Percentiles rank a stretch among this genome's conserved stretches.
phyloP scores from a whole-genome alignment of 148 eudicot genomes.

The Camellia lanceoleosa region DNA sequence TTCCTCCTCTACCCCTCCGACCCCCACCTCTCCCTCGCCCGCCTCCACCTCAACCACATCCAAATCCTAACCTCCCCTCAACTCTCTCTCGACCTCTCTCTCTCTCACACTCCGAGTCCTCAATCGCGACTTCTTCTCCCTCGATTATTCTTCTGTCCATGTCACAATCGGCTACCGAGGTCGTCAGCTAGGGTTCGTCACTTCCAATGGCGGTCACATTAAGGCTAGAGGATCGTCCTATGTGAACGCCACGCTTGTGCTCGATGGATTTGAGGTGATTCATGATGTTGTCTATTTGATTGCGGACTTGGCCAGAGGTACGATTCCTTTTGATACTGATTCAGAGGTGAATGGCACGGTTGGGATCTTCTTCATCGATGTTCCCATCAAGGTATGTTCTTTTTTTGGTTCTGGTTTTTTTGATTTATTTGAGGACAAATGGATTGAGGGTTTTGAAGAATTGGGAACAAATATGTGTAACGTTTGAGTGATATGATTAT shows the following conservation, averaged over 20 bases:
- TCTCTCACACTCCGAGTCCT: slow-evolving; percentile 32
- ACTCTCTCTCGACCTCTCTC: slow-evolving; percentile 37
- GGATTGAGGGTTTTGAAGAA: not conserved
- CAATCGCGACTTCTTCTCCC: slow-evolving; percentile 45
- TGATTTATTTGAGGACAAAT: too few species aligned
- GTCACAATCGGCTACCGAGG: slow-evolving; percentile 45
- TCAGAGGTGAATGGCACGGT: slow-evolving; percentile 32
- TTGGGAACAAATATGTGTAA: too few species aligned
- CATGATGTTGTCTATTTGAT: slow-evolving; percentile 53
- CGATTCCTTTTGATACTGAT: slow-evolving; percentile 52
- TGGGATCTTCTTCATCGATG: slow-evolving; percentile 27
- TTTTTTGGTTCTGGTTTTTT: slow-evolving; percentile 1
- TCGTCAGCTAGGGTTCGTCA: slow-evolving; percentile 40
- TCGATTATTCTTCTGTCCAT: slow-evolving; percentile 27
- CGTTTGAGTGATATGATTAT: not conserved
- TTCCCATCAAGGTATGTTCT: slow-evolving; percentile 44
- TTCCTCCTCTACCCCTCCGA: slow-evolving; percentile 50
- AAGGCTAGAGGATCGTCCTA: slow-evolving; percentile 37
- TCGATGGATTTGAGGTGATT: slow-evolving; percentile 44
- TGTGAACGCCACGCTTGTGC: slow-evolving; percentile 38
- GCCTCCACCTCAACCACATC: slow-evolving; percentile 35
- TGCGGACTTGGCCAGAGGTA: slow-evolving; percentile 50
- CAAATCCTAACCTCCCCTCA: slow-evolving; percentile 32
- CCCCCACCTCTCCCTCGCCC: slow-evolving; percentile 41
- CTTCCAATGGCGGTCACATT: slow-evolving; percentile 31